Evolutionary conservation across 192 early-diverging fungal genomes (phyloP).

Genomic region (Podila epigama): DNA sequence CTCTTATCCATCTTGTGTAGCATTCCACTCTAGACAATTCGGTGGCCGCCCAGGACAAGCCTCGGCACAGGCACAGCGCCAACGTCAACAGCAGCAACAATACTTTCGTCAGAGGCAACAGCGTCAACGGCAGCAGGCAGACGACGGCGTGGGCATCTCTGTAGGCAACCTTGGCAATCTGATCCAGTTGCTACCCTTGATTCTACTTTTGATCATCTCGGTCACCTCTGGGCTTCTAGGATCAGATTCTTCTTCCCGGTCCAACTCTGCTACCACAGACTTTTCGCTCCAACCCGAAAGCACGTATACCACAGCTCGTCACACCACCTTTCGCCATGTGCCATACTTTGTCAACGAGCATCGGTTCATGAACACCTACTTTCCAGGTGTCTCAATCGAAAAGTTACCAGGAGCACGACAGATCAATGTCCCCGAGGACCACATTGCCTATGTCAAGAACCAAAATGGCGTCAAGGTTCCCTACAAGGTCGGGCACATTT

Average conservation of each 20-base stretch:
- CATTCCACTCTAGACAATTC: conserved; percentile 64
- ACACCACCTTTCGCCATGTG: conserved; percentile 68
- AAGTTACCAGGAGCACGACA: conserved; percentile 21
- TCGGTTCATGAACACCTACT: conserved; percentile 36
- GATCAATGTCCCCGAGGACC: conserved; percentile 2
- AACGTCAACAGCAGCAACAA: conserved; percentile 34
- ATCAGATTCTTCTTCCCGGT: conserved; percentile 3
- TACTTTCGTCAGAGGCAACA: conserved; percentile 2
- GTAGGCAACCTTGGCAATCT: conserved; percentile 55
- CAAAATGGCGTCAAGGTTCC: conserved; percentile 19
- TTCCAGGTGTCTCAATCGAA: conserved; percentile 15
- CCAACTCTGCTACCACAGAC: conserved; percentile 24
- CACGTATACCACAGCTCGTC: conserved; percentile 57
- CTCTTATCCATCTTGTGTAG: conserved; percentile 10
- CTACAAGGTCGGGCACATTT: conserved; percentile 43
- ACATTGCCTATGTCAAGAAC: conserved; percentile 1
- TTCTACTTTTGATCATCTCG: conserved; percentile 81
- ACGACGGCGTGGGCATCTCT: conserved; percentile 48
- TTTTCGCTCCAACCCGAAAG: conserved; percentile 70
- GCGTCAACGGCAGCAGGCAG: conserved; percentile 17
- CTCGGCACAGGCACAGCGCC: conserved; percentile 29
- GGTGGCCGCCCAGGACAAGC: conserved; percentile 66
- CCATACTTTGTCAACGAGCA: conserved; percentile 81
- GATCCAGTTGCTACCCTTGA: conserved; percentile 80
- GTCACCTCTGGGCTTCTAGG: conserved; percentile 72